Evolutionary conservation across 441 rosid species (phyloP).

Genomic region (Daphne laureola): DNA sequence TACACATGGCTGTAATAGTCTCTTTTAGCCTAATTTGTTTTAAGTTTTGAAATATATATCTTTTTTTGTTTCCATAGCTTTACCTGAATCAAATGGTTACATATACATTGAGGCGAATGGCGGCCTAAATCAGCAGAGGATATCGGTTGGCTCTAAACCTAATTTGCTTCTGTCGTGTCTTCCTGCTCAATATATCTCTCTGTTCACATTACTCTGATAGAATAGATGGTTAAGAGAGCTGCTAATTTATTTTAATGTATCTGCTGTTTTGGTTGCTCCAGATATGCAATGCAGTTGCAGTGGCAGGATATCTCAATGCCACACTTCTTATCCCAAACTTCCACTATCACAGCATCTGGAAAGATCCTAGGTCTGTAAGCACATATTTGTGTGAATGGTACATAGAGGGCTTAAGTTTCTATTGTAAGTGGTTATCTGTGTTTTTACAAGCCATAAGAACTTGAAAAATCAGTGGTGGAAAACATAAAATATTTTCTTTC

Average conservation of each 20-base stretch:
- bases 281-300: constrained; percentile 99
- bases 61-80: constrained; percentile 33
- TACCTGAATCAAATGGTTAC: constrained; percentile 90
- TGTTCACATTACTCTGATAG: background rate
- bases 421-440: too few relatives aligned
- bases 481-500: too few relatives aligned
- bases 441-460: too few relatives aligned
- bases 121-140: constrained; percentile 95
- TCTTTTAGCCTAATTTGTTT: background rate
- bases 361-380: constrained; percentile 82
- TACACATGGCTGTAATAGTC: too few relatives aligned
- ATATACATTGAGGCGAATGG: constrained; percentile 97
- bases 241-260: constrained; percentile 14
- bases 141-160: constrained; percentile 70
- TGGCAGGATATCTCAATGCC: constrained; percentile 97
- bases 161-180: constrained; percentile 10
- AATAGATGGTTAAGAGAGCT: constrained; percentile 13
- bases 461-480: too few relatives aligned
- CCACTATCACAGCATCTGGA: constrained; percentile 97
- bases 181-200: background rate
- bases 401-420: too few relatives aligned
- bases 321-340: constrained; percentile 89
- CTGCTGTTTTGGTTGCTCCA: constrained; percentile 31
- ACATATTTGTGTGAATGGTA: too few relatives aligned
- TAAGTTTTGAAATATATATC: constrained; percentile 5